Percentiles rank a stretch among this genome's conserved stretches.
Conservation (phyloP, 169 alveolate genomes). For the Plasmodium fragile region DNA sequence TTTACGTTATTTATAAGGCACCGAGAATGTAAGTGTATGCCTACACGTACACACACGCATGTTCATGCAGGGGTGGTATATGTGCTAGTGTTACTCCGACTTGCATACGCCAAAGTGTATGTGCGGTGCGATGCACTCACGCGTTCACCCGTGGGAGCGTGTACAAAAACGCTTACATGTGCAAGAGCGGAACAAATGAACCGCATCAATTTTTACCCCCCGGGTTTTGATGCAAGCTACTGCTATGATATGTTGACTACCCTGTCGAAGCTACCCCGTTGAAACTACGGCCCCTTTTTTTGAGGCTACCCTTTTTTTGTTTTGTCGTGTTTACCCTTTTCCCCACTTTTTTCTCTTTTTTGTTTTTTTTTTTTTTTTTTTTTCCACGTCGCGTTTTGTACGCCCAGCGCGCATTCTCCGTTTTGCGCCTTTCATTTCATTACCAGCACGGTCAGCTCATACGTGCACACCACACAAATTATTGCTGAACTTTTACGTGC, state of each 20-base stretch:
- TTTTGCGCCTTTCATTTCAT: background rate
- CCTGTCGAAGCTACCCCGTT: background rate
- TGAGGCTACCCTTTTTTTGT: background rate
- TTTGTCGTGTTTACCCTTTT: background rate
- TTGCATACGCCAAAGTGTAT: background rate
- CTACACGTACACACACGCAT: background rate
- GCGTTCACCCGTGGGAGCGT: background rate
- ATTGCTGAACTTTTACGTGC: background rate
- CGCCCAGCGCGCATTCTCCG: background rate
- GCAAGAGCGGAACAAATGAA: background rate
- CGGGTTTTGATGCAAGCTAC: background rate
- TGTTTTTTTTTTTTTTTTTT: background rate
- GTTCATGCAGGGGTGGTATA: background rate
- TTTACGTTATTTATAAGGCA: slow-evolving; percentile 4
- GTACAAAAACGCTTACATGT: background rate
- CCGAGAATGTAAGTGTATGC: background rate
- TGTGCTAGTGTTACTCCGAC: background rate
- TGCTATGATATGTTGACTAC: background rate
- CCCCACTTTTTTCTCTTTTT: background rate
- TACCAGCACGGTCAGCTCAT: background rate
- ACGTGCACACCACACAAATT: background rate
- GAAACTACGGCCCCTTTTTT: background rate
- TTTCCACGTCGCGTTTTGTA: background rate
- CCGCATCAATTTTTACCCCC: background rate
- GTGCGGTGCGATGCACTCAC: background rate